Percentiles rank a stretch among this genome's conserved stretches.
phyloP scores from a whole-genome alignment of 768 basidiomycete genomes.

The Leccinum rimulosum region DNA sequence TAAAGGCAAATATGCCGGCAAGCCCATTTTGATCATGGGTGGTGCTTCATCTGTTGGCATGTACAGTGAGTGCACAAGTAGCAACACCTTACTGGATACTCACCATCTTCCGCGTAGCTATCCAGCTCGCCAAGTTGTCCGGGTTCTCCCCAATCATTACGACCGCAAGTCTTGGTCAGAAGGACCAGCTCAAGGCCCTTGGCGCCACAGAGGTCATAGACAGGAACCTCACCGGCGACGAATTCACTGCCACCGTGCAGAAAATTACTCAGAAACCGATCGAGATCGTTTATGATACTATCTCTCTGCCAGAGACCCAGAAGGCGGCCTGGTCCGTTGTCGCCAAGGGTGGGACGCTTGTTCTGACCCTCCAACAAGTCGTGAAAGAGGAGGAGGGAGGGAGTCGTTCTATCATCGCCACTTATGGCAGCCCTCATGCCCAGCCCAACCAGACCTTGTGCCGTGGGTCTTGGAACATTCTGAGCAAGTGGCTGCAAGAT shows the following conservation, averaged over 20 bases:
- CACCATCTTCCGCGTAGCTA: slow-evolving; percentile 20
- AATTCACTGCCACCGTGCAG: slow-evolving; percentile 19
- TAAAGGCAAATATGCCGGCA: slow-evolving; percentile 37
- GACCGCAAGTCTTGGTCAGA: slow-evolving; percentile 34
- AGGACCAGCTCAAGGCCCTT: slow-evolving; percentile 31
- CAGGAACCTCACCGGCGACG: slow-evolving; percentile 17
- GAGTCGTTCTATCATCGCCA: slow-evolving; percentile 18
- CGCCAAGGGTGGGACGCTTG: slow-evolving; percentile 33
- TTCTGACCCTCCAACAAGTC: slow-evolving; percentile 23
- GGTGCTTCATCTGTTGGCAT: slow-evolving; percentile 49
- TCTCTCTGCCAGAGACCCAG: slow-evolving; percentile 36
- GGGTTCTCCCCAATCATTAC: slow-evolving; percentile 43
- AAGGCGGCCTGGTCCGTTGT: slow-evolving; percentile 31
- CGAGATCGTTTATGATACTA: slow-evolving; percentile 29
- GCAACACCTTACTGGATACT: background rate
- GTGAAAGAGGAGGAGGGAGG: slow-evolving; percentile 24
- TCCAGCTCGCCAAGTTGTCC: slow-evolving; percentile 40
- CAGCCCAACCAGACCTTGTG: slow-evolving; percentile 18
- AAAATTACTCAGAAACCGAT: slow-evolving; percentile 26
- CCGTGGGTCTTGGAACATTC: slow-evolving; percentile 15
- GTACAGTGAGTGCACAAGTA: slow-evolving; percentile 33
- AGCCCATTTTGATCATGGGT: slow-evolving; percentile 47
- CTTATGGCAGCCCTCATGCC: slow-evolving; percentile 26
- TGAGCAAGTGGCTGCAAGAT: slow-evolving; percentile 26
- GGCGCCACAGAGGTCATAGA: slow-evolving; percentile 43